Evolutionary conservation across 1,139 yeast species (phyloP).

Genomic region (Pneumocystis sp.): DNA sequence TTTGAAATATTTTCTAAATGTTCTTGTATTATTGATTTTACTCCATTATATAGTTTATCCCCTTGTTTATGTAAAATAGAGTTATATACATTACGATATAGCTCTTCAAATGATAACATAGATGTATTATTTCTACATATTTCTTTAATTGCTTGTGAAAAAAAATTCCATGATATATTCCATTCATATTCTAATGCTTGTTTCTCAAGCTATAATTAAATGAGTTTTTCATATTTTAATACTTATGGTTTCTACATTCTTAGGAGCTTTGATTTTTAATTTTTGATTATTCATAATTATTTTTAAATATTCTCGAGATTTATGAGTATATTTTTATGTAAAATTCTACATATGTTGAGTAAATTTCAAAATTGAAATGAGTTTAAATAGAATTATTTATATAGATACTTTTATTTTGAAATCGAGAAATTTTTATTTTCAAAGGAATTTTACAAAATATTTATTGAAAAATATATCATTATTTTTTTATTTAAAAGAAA

Average conservation of each 20-base stretch:
- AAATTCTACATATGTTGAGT: no score
- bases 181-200: conserved; percentile 5
- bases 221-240: background rate
- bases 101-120: conserved; percentile 64
- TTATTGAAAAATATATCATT: background rate
- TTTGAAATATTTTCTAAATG: conserved; percentile 33
- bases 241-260: background rate
- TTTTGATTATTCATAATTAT: background rate
- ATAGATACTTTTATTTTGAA: background rate
- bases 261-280: background rate
- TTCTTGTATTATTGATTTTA: conserved; percentile 35
- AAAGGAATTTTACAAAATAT: background rate
- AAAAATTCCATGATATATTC: conserved; percentile 46
- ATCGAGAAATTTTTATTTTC: background rate
- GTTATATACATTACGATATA: conserved; percentile 69
- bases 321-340: no score
- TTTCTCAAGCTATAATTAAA: conserved; percentile 7
- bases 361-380: background rate
- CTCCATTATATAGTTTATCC: conserved; percentile 49
- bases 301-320: background rate
- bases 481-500: background rate
- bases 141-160: conserved; percentile 61
- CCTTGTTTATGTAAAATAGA: conserved; percentile 67
- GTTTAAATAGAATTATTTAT: background rate
- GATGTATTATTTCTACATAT: conserved; percentile 66